Evolutionary conservation across 129 eudicot genomes (phyloP).

Genomic region (Centella asiatica): DNA sequence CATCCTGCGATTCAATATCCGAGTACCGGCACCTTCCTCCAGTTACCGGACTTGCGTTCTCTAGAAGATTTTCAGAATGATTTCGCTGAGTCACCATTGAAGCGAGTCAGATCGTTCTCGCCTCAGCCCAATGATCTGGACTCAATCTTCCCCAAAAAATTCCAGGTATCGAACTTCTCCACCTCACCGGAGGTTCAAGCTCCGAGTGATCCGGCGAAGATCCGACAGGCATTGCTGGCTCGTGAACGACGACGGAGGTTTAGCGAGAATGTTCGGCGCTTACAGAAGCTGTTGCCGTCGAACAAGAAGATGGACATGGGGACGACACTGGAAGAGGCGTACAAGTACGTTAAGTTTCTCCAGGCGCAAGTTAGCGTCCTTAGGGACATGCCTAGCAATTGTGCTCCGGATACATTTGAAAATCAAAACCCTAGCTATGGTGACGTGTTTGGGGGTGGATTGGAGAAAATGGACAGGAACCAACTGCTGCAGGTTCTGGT

Average conservation of each 20-base stretch:
- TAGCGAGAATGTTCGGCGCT: constrained; percentile 37
- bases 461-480: constrained; percentile 47
- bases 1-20: background rate
- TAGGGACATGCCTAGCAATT: constrained; percentile 39
- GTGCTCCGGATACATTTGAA: background rate
- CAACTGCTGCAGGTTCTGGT: constrained; percentile 53
- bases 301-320: constrained; percentile 51
- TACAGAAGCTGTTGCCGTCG: constrained; percentile 48
- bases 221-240: background rate
- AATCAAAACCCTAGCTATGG: constrained; percentile 10
- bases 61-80: constrained; percentile 2
- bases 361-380: constrained; percentile 51
- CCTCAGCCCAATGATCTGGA: constrained; percentile 1
- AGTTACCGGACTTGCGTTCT: constrained; percentile 30
- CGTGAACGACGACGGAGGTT: constrained; percentile 24
- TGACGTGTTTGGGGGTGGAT: constrained; percentile 12
- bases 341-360: constrained; percentile 51
- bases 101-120: constrained; percentile 12
- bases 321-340: constrained; percentile 47
- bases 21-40: constrained; percentile 8
- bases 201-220: background rate
- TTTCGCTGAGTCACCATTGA: constrained; percentile 2
- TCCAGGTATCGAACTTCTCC: constrained; percentile 16
- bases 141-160: constrained; percentile 9
- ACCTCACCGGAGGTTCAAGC: constrained; percentile 2